These are phyloP conservation scores for Pyrenochaeta sp. DNA, from an alignment of 2,329 filamentous ascomycete genomes.

Conservation along the genomic window DNA sequence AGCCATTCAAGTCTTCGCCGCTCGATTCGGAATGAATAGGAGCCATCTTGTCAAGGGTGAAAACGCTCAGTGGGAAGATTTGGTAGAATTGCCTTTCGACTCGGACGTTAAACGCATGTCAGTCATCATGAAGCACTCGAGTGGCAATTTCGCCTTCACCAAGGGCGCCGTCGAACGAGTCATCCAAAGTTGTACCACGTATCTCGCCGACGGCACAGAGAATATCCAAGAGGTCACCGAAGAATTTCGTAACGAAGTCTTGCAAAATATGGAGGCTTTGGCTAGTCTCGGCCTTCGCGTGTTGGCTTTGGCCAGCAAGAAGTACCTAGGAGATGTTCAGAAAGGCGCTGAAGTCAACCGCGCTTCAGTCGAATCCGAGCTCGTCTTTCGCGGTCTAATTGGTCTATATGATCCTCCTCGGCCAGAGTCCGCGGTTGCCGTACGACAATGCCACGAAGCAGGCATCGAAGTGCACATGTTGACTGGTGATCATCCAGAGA, in stretches of 20 bases:
- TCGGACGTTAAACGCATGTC: constrained; percentile 78
- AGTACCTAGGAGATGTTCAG: constrained; percentile 49
- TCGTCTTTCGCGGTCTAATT: constrained; percentile 79
- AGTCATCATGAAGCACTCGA: too few relatives aligned
- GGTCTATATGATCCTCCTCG: constrained; percentile 89
- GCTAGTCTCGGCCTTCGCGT: constrained; percentile 74
- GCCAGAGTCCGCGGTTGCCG: constrained; percentile 72
- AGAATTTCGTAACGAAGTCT: constrained; percentile 64
- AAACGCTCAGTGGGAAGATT: constrained; percentile 39
- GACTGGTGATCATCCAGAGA: constrained; percentile 58
- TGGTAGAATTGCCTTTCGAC: constrained; percentile 77
- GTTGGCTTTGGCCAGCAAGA: constrained; percentile 68
- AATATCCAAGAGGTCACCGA: constrained; percentile 54
- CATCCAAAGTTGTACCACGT: constrained; percentile 67
- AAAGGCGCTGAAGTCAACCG: constrained; percentile 62
- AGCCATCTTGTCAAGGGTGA: constrained; percentile 56
- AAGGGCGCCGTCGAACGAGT: too few relatives aligned
- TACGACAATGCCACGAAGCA: constrained; percentile 54
- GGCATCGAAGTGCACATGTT: constrained; percentile 61
- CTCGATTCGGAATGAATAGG: constrained; percentile 71
- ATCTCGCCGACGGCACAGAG: constrained; percentile 56
- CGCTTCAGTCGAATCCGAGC: constrained; percentile 69
- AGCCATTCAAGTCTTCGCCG: constrained; percentile 77
- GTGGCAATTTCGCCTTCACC: too few relatives aligned
- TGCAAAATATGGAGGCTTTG: constrained; percentile 74